Evolutionary conservation across 2,329 filamentous ascomycete species (phyloP).

Genomic region (Leptographium flavum): DNA sequence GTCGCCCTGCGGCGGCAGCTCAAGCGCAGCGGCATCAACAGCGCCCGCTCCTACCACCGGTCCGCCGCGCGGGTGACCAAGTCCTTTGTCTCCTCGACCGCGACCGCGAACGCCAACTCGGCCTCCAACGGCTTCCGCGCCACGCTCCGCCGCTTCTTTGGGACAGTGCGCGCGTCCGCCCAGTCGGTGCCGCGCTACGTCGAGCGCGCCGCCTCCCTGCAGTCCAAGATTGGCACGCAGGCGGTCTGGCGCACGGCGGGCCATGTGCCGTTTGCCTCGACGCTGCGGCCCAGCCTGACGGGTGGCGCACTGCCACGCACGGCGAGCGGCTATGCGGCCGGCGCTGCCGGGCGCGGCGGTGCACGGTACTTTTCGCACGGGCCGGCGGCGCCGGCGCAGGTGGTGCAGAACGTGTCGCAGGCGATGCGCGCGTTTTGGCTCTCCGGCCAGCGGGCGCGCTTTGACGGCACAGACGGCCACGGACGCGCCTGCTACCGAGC

Average conservation of each 20-base stretch:
- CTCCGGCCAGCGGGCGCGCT: slow-evolving; percentile 79
- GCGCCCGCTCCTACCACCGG: slow-evolving; percentile 22
- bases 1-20: slow-evolving; percentile 34
- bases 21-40: slow-evolving; percentile 26
- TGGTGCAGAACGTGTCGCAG: slow-evolving; percentile 88
- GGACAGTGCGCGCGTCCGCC: slow-evolving; percentile 22
- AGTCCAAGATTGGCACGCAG: slow-evolving; percentile 33
- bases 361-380: slow-evolving; percentile 82
- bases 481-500: slow-evolving; percentile 70
- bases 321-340: slow-evolving; percentile 72
- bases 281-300: slow-evolving; percentile 82
- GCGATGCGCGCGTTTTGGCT: slow-evolving; percentile 85
- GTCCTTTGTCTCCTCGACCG: too few species aligned
- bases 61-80: too few species aligned
- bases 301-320: slow-evolving; percentile 73
- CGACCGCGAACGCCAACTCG: not conserved
- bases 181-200: slow-evolving; percentile 21
- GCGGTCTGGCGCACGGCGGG: slow-evolving; percentile 49
- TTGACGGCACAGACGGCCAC: slow-evolving; percentile 59
- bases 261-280: slow-evolving; percentile 73
- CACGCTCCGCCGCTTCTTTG: slow-evolving; percentile 32
- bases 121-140: slow-evolving; percentile 11
- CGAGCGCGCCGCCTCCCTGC: slow-evolving; percentile 34
- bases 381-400: slow-evolving; percentile 72
- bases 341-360: slow-evolving; percentile 55